These are phyloP conservation scores for Apiotrichum porosum DNA, from an alignment of 1,284 basidiomycete species.

Conservation along the genomic window DNA sequence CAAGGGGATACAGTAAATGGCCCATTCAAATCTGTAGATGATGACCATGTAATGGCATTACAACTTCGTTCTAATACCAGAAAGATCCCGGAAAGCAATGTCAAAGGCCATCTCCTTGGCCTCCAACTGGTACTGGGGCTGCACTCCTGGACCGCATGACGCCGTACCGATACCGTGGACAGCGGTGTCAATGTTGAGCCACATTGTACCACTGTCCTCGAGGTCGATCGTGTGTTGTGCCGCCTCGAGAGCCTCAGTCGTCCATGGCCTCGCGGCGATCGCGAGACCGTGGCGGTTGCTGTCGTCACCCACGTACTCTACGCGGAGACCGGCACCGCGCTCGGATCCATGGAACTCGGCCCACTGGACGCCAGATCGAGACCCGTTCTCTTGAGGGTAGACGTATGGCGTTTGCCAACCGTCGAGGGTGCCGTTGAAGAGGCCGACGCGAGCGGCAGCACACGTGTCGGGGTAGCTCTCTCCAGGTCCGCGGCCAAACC, in stretches of 20 bases:
- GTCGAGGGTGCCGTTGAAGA: conserved; percentile 9
- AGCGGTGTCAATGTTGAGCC: conserved; percentile 18
- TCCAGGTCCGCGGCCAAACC: conserved; percentile 17
- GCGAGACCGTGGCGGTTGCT: neutral
- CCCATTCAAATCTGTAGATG: too few relatives aligned
- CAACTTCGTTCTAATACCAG: too few relatives aligned
- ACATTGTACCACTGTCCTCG: conserved; percentile 12
- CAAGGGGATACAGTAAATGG: too few relatives aligned
- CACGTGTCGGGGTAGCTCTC: conserved; percentile 19
- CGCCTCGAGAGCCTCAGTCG: conserved; percentile 11
- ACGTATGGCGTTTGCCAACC: conserved; percentile 21
- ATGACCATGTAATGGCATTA: too few relatives aligned
- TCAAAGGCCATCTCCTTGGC: neutral
- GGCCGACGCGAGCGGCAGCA: conserved; percentile 4
- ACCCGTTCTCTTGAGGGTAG: conserved; percentile 23
- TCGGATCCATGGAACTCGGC: conserved; percentile 6
- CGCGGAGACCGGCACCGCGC: neutral
- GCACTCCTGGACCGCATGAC: conserved; percentile 17
- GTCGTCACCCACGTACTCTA: neutral
- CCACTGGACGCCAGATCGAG: conserved; percentile 13
- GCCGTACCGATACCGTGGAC: conserved; percentile 17
- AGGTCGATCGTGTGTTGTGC: conserved; percentile 19
- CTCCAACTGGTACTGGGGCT: neutral
- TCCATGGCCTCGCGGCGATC: conserved; percentile 20
- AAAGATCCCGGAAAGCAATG: too few relatives aligned